Evolutionary conservation across 805 yeast species (phyloP), one percentile per base, ranked within the genome.

Genomic region (Cyberlindnera veronae): DNA sequence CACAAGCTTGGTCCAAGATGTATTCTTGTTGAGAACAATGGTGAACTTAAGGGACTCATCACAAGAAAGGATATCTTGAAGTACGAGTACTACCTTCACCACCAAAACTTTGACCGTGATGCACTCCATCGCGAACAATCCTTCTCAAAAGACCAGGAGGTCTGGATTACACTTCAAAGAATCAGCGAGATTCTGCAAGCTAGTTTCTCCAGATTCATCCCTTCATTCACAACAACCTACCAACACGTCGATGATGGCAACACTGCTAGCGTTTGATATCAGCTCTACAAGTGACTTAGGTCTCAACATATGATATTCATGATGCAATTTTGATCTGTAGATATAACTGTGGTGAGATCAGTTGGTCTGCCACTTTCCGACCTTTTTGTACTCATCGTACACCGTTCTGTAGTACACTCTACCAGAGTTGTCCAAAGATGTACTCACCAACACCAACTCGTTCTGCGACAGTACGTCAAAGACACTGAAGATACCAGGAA

Each of bases 51-150:
- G 13, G 99, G 99, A 0, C 55, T 87, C n/a, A 64, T 95, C 2
- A 87, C 96, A 0, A 72, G 90, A 42, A 93, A 93, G 54, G 98
- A 90, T 55, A 68, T 91, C 14, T 61, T 90, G 37, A 69, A 81
- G 45, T 87, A 75, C 52, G 84, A 81, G 48, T 57, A 67, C 42
- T 45, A 42, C 6, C 49, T 62, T 12, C 38, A 41, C 11, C 42
- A 44, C 18, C 17, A 31, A 1, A 40, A 47, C 28, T 34, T 34
- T 10, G 44, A 35, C 11, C 44, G 44, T 18, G 42, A 30, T 3
- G 42, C 34, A 3, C 19, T 34, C 8, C 15, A 16, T 4, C 42
- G 41, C 13, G 43, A 42, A 15, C 55, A 48, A 21, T 42, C 50
- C 0, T 54, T 54, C 27, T 21, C 39, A 3, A 27, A 41, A 11